phyloP scores from a whole-genome alignment of 768 basidiomycete genomes.

The Sarcomyxa edulis region DNA sequence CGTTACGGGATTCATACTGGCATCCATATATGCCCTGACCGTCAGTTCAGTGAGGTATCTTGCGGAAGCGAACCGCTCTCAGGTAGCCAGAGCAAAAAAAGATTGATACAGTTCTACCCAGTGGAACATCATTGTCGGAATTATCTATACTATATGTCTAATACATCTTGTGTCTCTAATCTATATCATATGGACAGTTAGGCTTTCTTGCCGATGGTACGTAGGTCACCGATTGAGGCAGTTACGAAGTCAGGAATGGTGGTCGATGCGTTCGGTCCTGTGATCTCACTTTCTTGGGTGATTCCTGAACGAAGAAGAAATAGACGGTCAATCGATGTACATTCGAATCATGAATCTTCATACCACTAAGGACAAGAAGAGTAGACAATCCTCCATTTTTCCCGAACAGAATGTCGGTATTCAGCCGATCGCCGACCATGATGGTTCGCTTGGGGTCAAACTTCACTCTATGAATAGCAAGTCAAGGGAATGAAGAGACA shows the following conservation, averaged over 20 bases:
- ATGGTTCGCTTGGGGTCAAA: conserved; percentile 85
- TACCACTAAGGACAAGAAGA: conserved; percentile 91
- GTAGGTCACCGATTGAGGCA: conserved; percentile 76
- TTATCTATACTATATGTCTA: too few relatives aligned
- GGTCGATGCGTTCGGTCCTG: conserved; percentile 61
- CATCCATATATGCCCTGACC: conserved; percentile 50
- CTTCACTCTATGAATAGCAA: conserved; percentile 49
- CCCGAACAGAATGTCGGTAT: conserved; percentile 95
- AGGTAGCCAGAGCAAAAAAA: too few relatives aligned
- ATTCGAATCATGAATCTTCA: conserved; percentile 32
- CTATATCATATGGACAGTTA: too few relatives aligned
- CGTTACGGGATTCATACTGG: conserved; percentile 59
- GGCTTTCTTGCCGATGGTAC: too few relatives aligned
- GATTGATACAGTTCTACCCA: too few relatives aligned
- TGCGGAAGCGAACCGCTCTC: conserved; percentile 35
- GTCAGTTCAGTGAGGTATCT: conserved; percentile 33
- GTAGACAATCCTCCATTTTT: conserved; percentile 81
- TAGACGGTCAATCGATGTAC: conserved; percentile 1
- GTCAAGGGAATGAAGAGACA: background rate
- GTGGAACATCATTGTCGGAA: too few relatives aligned
- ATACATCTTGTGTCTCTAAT: too few relatives aligned
- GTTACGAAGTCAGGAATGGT: conserved; percentile 83
- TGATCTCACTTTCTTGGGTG: conserved; percentile 67
- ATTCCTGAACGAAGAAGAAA: conserved; percentile 49
- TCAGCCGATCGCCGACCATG: conserved; percentile 94